Evolutionary conservation across 352 stramenopile genomes (phyloP).

Genomic region (Pelagophyceae sp.): DNA sequence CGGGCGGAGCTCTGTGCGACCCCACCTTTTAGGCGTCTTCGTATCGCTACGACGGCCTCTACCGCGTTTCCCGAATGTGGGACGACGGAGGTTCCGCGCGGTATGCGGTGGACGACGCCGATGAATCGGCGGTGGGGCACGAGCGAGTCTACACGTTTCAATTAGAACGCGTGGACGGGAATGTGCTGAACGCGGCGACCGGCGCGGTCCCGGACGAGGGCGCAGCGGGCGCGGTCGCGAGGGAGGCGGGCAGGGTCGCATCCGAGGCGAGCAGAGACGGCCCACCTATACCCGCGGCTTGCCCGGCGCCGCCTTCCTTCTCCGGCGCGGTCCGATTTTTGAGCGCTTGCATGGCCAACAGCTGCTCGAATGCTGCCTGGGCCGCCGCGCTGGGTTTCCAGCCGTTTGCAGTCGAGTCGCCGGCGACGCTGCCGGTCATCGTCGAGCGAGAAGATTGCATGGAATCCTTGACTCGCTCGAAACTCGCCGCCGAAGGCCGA

Average conservation of each 20-base stretch:
- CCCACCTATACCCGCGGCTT: no score
- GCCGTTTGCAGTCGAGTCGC: background rate
- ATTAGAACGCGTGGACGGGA: no score
- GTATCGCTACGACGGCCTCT: conserved; percentile 31
- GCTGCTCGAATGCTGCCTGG: background rate
- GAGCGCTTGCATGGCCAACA: background rate
- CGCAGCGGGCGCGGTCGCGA: no score
- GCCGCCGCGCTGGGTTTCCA: background rate
- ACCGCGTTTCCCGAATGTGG: conserved; percentile 14
- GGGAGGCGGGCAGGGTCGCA: no score
- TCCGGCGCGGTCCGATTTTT: no score
- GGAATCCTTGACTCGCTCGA: no score
- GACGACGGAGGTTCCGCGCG: conserved; percentile 12
- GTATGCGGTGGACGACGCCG: background rate
- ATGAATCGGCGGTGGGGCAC: background rate
- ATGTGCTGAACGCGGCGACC: no score
- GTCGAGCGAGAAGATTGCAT: no score
- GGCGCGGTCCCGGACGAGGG: no score
- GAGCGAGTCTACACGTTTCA: conserved; percentile 7
- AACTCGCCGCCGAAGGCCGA: no score
- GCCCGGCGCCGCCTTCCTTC: no score
- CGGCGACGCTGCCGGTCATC: background rate
- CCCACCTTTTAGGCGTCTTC: background rate
- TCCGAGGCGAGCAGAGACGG: no score
- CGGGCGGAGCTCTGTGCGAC: background rate